Evolutionary conservation across 192 early-diverging fungal genomes (phyloP).

Genomic region (Backusella australiensis): DNA sequence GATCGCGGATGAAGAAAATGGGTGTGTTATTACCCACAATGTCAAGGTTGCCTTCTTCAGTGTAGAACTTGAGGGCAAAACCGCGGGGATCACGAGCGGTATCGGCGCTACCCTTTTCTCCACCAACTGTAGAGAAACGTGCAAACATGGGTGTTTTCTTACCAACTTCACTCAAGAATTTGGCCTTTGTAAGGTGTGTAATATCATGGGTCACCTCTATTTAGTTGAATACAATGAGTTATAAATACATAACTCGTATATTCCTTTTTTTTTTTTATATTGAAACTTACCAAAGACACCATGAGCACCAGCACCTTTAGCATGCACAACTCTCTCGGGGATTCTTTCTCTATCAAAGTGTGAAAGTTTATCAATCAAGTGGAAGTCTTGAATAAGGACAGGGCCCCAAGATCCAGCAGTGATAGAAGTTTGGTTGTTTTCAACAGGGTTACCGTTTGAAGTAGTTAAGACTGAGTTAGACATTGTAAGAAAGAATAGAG

Average conservation of each 20-base stretch:
- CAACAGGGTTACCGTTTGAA: conserved; percentile 65
- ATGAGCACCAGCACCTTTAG: conserved; percentile 81
- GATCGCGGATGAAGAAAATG: conserved; percentile 80
- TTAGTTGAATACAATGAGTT: neutral
- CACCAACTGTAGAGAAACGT: conserved; percentile 79
- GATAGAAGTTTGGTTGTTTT: conserved; percentile 71
- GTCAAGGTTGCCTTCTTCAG: conserved; percentile 83
- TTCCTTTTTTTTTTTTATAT: neutral
- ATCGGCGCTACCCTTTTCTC: conserved; percentile 71
- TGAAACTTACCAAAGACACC: conserved; percentile 61
- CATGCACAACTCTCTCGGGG: conserved; percentile 85
- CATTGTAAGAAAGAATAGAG: conserved; percentile 19
- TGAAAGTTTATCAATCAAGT: conserved; percentile 75
- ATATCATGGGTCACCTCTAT: conserved; percentile 73
- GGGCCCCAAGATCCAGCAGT: conserved; percentile 69
- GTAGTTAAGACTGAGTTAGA: conserved; percentile 34
- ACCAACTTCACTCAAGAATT: conserved; percentile 67
- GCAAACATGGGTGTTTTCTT: conserved; percentile 80
- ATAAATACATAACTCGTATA: neutral
- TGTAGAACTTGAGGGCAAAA: conserved; percentile 84
- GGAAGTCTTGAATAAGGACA: conserved; percentile 70
- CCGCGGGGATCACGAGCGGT: conserved; percentile 80
- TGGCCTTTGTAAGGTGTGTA: conserved; percentile 66
- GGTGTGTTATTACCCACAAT: conserved; percentile 87
- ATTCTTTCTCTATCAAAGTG: conserved; percentile 87